Conservation (phyloP, 164 flowering plant genomes). For the Kingdonia uniflora region DNA sequence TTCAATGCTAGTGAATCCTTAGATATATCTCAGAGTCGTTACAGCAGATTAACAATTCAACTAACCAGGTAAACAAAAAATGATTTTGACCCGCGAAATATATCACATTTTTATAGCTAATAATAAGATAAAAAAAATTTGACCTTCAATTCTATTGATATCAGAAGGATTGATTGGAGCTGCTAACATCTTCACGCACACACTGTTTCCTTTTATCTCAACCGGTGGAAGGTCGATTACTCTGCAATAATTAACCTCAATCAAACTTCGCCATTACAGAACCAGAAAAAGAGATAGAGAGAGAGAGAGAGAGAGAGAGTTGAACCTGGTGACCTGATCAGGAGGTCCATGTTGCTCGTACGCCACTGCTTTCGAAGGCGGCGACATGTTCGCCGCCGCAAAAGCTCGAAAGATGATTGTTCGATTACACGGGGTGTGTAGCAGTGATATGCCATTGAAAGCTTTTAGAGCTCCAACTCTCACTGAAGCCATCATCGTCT, state of each 20-base stretch:
- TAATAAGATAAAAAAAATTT: not conserved
- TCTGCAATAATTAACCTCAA: conserved; percentile 26
- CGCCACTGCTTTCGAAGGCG: conserved; percentile 78
- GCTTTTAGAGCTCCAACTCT: conserved; percentile 14
- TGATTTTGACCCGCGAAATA: too few species aligned
- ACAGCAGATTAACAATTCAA: too few species aligned
- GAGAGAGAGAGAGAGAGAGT: not conserved
- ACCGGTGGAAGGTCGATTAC: conserved; percentile 59
- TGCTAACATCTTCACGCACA: conserved; percentile 91
- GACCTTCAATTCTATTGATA: conserved; percentile 88
- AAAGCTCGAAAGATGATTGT: conserved; percentile 24
- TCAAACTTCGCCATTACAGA: not conserved
- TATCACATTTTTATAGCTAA: too few species aligned
- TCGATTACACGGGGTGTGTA: conserved; percentile 8
- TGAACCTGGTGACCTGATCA: conserved; percentile 65
- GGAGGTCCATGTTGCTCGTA: conserved; percentile 83
- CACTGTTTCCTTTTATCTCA: conserved; percentile 64
- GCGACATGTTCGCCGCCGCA: conserved; percentile 58
- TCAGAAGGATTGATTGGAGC: conserved; percentile 96
- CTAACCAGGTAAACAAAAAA: too few species aligned
- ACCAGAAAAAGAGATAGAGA: not conserved
- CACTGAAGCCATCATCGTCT: conserved; percentile 18
- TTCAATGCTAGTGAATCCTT: too few species aligned
- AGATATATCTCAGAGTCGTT: too few species aligned
- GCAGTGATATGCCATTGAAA: conserved; percentile 5